phyloP scores from a whole-genome alignment of 2,329 filamentous ascomycete species.

The Harringtonia lauricola region DNA sequence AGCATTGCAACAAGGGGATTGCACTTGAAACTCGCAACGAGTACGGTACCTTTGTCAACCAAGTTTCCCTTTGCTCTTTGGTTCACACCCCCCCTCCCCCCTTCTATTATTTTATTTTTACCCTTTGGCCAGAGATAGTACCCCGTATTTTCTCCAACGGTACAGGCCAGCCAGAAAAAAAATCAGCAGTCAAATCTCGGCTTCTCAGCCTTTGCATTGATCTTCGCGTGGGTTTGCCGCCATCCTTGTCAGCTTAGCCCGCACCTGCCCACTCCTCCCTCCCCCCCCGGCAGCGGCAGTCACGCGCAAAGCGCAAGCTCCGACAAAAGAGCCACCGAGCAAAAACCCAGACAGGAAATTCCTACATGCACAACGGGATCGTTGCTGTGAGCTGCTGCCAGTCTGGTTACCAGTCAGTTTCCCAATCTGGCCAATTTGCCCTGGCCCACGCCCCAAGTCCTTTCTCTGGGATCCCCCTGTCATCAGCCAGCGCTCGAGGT shows the following conservation, averaged over 20 bases:
- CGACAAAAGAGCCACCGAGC: no score
- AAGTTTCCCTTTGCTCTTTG: not conserved
- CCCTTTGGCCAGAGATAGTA: not conserved
- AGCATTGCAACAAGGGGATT: not conserved
- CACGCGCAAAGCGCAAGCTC: no score
- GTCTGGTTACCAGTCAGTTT: no score
- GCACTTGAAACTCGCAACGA: not conserved
- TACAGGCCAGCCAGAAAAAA: not conserved
- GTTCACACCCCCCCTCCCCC: no score
- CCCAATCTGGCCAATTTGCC: no score
- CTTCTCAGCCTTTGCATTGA: constrained; percentile 11
- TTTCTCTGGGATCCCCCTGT: no score
- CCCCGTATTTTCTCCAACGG: not conserved
- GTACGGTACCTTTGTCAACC: not conserved
- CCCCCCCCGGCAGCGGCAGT: not conserved
- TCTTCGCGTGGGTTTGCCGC: constrained; percentile 7
- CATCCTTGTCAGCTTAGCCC: constrained; percentile 7
- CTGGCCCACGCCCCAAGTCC: no score
- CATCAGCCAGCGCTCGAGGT: no score
- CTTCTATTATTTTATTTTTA: not conserved
- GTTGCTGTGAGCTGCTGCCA: no score
- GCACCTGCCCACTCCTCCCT: no score
- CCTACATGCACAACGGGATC: no score
- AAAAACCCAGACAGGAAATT: no score
- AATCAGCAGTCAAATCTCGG: constrained; percentile 4